Base-by-base conservation (phyloP, 768 basidiomycete genomes). In the Tulasnella sp. region DNA sequence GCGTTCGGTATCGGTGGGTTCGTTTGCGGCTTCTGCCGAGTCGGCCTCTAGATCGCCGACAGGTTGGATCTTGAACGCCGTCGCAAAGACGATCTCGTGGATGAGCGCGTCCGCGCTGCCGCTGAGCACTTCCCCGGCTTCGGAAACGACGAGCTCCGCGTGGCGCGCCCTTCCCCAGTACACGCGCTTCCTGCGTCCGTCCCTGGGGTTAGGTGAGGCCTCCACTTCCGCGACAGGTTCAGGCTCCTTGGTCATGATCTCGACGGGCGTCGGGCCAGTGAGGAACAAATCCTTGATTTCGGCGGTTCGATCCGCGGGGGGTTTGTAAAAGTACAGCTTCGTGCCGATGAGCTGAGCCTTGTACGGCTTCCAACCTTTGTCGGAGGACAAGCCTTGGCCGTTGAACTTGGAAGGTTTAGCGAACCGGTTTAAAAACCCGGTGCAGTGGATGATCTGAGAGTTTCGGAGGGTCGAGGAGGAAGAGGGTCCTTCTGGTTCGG, bases 301-400 rank as follows among this genome's bases (percentile, higher is more conserved):
- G 1, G 87, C 86, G 34, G 86, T 87, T 79, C 91, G 88, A 82
- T 96, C 95, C 41, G 89, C 88, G 0, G 95, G 94, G 0, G 94
- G 91, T 83, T 96, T 97, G 85, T 94, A 96, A 83, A 96, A 93
- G 85, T 93, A 93, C 75, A 97, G 83, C 85, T 96, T 96, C 18
- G 93, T 90, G 8, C 95, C 96, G 84, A 94, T 93, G 40, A 97
- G 86, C 83, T 95, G 93, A 72, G 93, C 89, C 85, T 96, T 96
- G 87, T 90, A 94, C 6, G 94, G 91, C 84, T 96, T 96, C 96
- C 96, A 97, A 0, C 91, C 91, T 83, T 95, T 95, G 0, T 89
- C 85, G 1, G 91, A 85, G 0, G 88, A 50, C 24, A 74, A 24
- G 0, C 79, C 74, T 69, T 50, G 76, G 22, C 58, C 76, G 64